A percentile compares a stretch with the other conserved stretches of the same genome.
Conservation (phyloP, 768 basidiomycete species). For the Tylopilus subfusipes region DNA sequence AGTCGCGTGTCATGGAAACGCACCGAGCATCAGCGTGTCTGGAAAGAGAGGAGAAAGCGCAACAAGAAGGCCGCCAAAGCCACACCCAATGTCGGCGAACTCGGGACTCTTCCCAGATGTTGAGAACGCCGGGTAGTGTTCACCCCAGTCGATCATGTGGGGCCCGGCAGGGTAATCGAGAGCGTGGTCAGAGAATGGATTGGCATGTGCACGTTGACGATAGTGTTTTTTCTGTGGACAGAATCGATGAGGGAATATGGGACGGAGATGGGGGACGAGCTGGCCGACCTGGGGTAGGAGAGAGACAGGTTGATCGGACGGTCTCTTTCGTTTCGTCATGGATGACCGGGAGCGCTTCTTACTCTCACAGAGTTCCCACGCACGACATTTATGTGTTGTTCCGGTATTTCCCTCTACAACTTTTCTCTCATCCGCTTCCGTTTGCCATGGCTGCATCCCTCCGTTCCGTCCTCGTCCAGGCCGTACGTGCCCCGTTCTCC, state of each 20-base stretch:
- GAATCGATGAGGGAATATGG: background rate
- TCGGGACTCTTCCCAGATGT: conserved; percentile 67
- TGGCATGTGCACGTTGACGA: conserved; percentile 79
- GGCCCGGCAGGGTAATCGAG: conserved; percentile 86
- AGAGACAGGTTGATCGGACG: conserved; percentile 3
- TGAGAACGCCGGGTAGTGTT: conserved; percentile 74
- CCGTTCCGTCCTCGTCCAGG: conserved; percentile 33
- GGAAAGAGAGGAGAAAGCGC: conserved; percentile 88
- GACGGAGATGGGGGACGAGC: background rate
- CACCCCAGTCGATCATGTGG: conserved; percentile 70
- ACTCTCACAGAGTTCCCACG: conserved; percentile 11
- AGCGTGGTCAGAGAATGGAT: conserved; percentile 84
- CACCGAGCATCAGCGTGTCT: conserved; percentile 90
- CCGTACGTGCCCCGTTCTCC: conserved; percentile 33
- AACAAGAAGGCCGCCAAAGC: conserved; percentile 92
- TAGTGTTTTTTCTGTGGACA: conserved; percentile 72
- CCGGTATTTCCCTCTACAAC: conserved; percentile 25
- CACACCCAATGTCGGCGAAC: conserved; percentile 97
- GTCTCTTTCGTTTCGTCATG: conserved; percentile 30
- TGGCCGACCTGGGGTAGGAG: conserved; percentile 50
- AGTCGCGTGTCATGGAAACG: conserved; percentile 21
- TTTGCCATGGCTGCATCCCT: conserved; percentile 43
- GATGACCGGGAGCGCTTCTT: background rate
- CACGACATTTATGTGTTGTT: conserved; percentile 4
- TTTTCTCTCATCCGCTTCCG: conserved; percentile 6